Base-by-base conservation (phyloP, 768 basidiomycete species). In the Cyathus striatus region DNA sequence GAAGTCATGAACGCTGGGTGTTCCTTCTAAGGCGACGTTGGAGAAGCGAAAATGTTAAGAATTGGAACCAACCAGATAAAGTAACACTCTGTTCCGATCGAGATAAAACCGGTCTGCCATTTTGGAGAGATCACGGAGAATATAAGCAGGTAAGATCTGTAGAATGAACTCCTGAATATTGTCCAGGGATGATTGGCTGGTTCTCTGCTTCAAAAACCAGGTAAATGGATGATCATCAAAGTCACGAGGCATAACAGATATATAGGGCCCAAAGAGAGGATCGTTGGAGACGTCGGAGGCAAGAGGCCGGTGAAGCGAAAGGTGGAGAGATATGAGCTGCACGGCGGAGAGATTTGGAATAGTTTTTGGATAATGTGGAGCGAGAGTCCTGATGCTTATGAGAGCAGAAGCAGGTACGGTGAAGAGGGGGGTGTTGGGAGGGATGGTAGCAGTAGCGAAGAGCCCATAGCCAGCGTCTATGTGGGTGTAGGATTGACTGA, bases 161-260 rank as follows among this genome's bases (percentile, higher is more conserved):
- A 83, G 54, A 16, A 83, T 49, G 6, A 52, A 46, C 17, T 21
- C 45, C 4, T 59, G 61, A 4, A 45, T 32, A 16, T 14, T n/a
- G 42, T 42, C 47, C 41, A 35, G 17, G 34, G 20, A 37, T 25
- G 39, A 45, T 26, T 10, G 17, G 30, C 23, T 43, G 43, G 43
- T 39, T 37, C 41, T 41, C 22, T 34, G 46, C 43, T 45, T 53
- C 54, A 42, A 68, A 4, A 75, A 45, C 90, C 89, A 92, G 16
- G 82, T 76, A n/a, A 96, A 67, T 4, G 94, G 95, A 64, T 96
- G 92, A 20, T 68, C 68, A 32, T 71, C 71, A 59, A 98, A 94
- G 22, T 80, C 62, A 42, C 58, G 58, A 2, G 95, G 95, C 21
- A 97, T 64, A 1, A 81, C 72, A 0, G 83, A 81, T 36, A 96